Base-by-base conservation (phyloP, 2,329 filamentous ascomycete species). In the Alternaria triticimaculans region DNA sequence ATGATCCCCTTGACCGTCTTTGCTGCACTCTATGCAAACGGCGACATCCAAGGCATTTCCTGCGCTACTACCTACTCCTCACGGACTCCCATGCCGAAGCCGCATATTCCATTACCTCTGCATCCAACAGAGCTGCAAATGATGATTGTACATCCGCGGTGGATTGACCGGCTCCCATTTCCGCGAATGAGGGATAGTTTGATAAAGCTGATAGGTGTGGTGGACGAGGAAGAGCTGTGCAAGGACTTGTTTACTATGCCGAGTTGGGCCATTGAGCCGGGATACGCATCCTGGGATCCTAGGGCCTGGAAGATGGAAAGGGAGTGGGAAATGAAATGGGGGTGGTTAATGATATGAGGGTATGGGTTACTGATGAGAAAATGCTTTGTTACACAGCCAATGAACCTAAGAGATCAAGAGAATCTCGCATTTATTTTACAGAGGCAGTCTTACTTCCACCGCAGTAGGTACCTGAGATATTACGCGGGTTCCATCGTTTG, bases 91-190 rank as follows among this genome's bases (percentile, higher is more conserved):
- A 65, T 66, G n/a, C 66, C 62, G 3, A 65, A 58, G 23, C 50
- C 64, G 15, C 67, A 60, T 53, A 69, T 71, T 3, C 74, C 75
- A 2, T 26, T 57, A 5, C 43, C 71, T 1, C 62, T 82, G 15
- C 77, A 64, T n/a, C 80, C 81, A 7, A 82, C 79, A 12, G 57
- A 65, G 8, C 59, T 76, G 10, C 80, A 83, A 58, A 68, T 75
- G 8, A 69, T 67, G 2, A 72, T 73, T 5, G 67, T 78, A 20
- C 80, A 83, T 65, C 75, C 75, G 21, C 70, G 72, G 0, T 83
- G 80, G 79, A 76, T 82, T 49, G 81, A 83, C 61, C 73, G 80
- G n/a, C 78, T 82, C 28, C 80, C 80, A 1, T 82, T 82, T 53
- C 80, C 80, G 6, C 72, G 71, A 25, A 76, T 82, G 72, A 68